These are phyloP conservation scores for Naganishia randhawae DNA, from an alignment of 768 basidiomycete genomes.

Conservation along the genomic window DNA sequence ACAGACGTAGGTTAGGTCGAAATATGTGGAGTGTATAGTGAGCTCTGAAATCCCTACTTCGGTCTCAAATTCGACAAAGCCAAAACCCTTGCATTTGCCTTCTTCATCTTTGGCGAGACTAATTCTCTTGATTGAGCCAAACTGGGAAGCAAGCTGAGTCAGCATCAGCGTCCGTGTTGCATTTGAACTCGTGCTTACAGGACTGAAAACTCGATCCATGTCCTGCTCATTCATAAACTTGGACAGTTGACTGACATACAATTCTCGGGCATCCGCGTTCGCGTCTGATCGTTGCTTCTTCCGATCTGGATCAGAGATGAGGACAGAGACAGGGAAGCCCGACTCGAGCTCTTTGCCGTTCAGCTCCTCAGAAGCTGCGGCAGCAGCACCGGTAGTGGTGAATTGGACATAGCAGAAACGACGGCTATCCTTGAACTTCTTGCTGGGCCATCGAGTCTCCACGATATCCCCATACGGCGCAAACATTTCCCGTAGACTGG, in stretches of 20 bases:
- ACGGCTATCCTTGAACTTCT: constrained; percentile 84
- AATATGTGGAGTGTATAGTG: not conserved
- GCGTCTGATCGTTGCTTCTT: constrained; percentile 87
- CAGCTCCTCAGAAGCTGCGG: constrained; percentile 72
- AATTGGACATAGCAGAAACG: constrained; percentile 95
- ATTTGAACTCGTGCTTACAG: constrained; percentile 55
- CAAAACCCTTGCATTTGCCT: constrained; percentile 74
- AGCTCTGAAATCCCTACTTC: constrained; percentile 57
- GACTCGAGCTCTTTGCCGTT: constrained; percentile 72
- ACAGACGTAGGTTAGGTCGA: not conserved
- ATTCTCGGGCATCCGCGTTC: constrained; percentile 73
- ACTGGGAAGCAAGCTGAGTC: constrained; percentile 54
- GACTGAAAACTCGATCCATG: constrained; percentile 70
- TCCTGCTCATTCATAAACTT: constrained; percentile 73
- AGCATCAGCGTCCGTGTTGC: not conserved
- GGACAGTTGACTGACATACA: constrained; percentile 83
- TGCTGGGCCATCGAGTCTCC: constrained; percentile 96
- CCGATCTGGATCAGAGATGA: constrained; percentile 82
- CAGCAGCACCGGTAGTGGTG: constrained; percentile 68
- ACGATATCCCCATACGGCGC: constrained; percentile 84
- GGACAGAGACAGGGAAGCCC: constrained; percentile 67
- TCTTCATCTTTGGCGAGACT: constrained; percentile 71
- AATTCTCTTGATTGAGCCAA: constrained; percentile 75
- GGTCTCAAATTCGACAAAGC: constrained; percentile 83
- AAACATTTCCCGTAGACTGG: constrained; percentile 69